Conservation (phyloP, 345 rosid genomes). For the Ricinus communis region DNA sequence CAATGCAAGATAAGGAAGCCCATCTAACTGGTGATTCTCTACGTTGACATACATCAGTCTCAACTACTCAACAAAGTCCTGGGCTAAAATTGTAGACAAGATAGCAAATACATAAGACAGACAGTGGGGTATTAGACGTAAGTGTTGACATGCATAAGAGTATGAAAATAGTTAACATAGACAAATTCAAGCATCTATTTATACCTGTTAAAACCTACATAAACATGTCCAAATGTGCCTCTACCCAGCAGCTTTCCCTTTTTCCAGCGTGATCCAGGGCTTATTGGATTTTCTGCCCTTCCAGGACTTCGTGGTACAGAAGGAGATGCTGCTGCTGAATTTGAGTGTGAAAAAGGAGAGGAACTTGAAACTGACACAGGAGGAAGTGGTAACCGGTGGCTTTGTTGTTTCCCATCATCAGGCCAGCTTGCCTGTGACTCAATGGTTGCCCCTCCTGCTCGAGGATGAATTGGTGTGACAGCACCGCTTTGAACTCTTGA, state of each 20-base stretch:
- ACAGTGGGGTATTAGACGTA: not conserved
- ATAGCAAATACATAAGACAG: not conserved
- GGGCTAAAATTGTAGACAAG: not conserved
- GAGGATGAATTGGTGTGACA: slow-evolving; percentile 95
- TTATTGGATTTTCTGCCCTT: slow-evolving; percentile 71
- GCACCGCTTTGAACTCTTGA: slow-evolving; percentile 98
- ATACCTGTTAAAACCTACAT: slow-evolving; percentile 75
- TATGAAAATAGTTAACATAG: not conserved
- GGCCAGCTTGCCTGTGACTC: slow-evolving; percentile 72
- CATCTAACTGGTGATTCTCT: not conserved
- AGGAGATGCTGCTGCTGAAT: slow-evolving; percentile 91
- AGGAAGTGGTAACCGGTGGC: slow-evolving; percentile 93
- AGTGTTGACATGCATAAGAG: not conserved
- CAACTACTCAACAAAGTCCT: not conserved
- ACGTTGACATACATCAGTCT: not conserved
- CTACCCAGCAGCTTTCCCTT: slow-evolving; percentile 74
- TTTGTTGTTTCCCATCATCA: slow-evolving; percentile 85
- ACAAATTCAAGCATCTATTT: not conserved
- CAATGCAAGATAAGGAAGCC: not conserved
- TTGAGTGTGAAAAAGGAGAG: slow-evolving; percentile 79
- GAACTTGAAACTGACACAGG: slow-evolving; percentile 64
- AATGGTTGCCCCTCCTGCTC: slow-evolving; percentile 65
- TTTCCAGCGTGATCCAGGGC: slow-evolving; percentile 69
- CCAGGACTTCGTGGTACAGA: slow-evolving; percentile 96
- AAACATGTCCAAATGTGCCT: slow-evolving; percentile 85